Percentiles rank a stretch among this genome's conserved stretches.
phyloP scores from a whole-genome alignment of 2,329 filamentous ascomycete genomes.

The Fusarium oxysporum region DNA sequence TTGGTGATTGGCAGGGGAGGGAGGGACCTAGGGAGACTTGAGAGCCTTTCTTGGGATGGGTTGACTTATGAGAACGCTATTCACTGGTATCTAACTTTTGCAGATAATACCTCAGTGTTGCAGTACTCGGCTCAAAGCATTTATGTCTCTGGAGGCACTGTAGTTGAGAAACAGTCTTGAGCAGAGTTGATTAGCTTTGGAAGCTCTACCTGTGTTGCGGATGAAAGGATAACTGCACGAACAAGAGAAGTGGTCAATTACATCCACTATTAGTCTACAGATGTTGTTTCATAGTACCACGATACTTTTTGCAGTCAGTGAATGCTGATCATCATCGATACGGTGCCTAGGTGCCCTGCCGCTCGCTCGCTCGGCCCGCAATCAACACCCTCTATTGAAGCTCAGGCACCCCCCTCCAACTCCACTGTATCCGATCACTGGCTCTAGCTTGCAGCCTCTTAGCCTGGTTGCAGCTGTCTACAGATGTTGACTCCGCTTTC shows the following conservation, averaged over 20 bases:
- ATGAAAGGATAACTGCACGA: constrained; percentile 24
- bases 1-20: constrained; percentile 15
- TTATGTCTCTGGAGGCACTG: neutral
- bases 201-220: constrained; percentile 23
- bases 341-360: constrained; percentile 6
- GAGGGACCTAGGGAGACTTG: neutral
- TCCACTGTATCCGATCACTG: constrained; percentile 18
- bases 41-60: constrained; percentile 12
- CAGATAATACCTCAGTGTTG: neutral
- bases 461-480: neutral
- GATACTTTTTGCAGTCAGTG: neutral
- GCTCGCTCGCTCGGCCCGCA: constrained; percentile 33
- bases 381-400: constrained; percentile 15
- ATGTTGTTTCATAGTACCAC: constrained; percentile 6
- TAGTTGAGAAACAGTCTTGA: neutral
- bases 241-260: constrained; percentile 12
- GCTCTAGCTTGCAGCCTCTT: neutral
- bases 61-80: constrained; percentile 16
- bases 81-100: neutral
- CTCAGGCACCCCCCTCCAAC: constrained; percentile 10
- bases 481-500: neutral
- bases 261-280: neutral
- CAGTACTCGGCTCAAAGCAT: neutral
- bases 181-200: neutral
- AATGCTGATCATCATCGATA: constrained; percentile 1